Conservation (phyloP, 1,284 basidiomycete genomes). For the Omphalotus olearius region DNA sequence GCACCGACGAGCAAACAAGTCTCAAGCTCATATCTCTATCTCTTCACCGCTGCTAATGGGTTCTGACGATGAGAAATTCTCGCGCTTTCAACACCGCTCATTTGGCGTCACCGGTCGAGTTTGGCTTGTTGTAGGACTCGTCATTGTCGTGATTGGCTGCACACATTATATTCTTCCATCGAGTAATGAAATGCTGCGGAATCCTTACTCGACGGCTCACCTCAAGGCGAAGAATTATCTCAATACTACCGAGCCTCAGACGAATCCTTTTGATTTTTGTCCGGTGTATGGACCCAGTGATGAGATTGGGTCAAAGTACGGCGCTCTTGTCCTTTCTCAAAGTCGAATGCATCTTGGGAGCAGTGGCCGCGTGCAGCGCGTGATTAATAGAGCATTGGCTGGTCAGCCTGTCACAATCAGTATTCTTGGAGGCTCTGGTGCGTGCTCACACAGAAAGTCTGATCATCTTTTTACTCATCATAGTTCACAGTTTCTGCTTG, state of each 20-base stretch:
- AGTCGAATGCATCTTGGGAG: conserved; percentile 79
- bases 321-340: conserved; percentile 71
- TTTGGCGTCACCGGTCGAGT: conserved; percentile 67
- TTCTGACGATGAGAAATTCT: conserved; percentile 43
- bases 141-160: conserved; percentile 58
- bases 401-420: conserved; percentile 89
- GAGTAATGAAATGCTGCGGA: conserved; percentile 21
- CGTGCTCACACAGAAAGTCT: conserved; percentile 22
- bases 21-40: conserved; percentile 50
- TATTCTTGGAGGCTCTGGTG: conserved; percentile 85
- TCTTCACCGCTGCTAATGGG: conserved; percentile 42
- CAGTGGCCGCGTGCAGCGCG: conserved; percentile 78
- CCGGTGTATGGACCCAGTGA: conserved; percentile 84
- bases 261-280: conserved; percentile 87
- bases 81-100: conserved; percentile 50
- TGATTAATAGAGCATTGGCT: conserved; percentile 80
- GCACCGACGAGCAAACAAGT: conserved; percentile 55
- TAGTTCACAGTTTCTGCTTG: conserved; percentile 73
- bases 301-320: conserved; percentile 73
- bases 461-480: neutral
- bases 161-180: conserved; percentile 55
- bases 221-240: conserved; percentile 69
- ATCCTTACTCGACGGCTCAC: conserved; percentile 41
- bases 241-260: conserved; percentile 50
- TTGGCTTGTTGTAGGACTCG: conserved; percentile 60